These are phyloP conservation scores for Mucor ambiguus DNA, from an alignment of 371 early-diverging fungal genomes.

Conservation along the genomic window DNA sequence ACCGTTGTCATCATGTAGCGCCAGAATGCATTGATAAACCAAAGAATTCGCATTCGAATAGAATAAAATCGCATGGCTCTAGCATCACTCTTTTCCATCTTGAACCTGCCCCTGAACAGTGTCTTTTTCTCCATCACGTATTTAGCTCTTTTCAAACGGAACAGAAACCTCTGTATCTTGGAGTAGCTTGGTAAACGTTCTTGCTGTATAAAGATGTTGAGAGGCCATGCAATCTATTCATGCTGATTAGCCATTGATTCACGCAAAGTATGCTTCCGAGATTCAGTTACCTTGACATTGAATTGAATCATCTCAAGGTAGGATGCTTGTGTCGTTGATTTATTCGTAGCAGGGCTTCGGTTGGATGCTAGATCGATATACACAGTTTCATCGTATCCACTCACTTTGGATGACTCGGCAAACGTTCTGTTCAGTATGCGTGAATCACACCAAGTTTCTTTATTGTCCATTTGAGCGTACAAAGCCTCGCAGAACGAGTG, in stretches of 20 bases:
- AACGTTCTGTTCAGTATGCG: constrained; percentile 36
- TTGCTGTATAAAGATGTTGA: constrained; percentile 45
- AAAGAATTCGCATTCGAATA: constrained; percentile 46
- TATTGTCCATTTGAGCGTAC: constrained; percentile 42
- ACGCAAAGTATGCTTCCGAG: not conserved
- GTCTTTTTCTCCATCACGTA: constrained; percentile 47
- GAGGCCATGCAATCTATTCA: constrained; percentile 49
- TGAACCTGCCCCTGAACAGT: constrained; percentile 24
- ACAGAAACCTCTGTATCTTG: constrained; percentile 35
- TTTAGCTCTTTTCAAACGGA: constrained; percentile 52
- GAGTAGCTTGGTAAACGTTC: constrained; percentile 32
- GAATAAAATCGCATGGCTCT: constrained; percentile 34
- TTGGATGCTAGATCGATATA: constrained; percentile 10
- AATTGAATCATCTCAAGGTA: constrained; percentile 35
- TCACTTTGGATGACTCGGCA: constrained; percentile 27
- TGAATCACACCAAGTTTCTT: constrained; percentile 35
- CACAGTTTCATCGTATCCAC: constrained; percentile 23
- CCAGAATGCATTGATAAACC: constrained; percentile 56
- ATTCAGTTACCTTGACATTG: constrained; percentile 34
- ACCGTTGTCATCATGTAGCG: constrained; percentile 55
- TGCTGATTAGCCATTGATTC: not conserved
- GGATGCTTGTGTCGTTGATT: constrained; percentile 9
- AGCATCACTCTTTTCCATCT: constrained; percentile 10
- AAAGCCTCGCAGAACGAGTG: constrained; percentile 42
- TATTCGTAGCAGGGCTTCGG: not conserved